These are phyloP conservation scores for Dendrostoma leiphaemia DNA, from an alignment of 2,329 filamentous ascomycete species.

Conservation along the genomic window DNA sequence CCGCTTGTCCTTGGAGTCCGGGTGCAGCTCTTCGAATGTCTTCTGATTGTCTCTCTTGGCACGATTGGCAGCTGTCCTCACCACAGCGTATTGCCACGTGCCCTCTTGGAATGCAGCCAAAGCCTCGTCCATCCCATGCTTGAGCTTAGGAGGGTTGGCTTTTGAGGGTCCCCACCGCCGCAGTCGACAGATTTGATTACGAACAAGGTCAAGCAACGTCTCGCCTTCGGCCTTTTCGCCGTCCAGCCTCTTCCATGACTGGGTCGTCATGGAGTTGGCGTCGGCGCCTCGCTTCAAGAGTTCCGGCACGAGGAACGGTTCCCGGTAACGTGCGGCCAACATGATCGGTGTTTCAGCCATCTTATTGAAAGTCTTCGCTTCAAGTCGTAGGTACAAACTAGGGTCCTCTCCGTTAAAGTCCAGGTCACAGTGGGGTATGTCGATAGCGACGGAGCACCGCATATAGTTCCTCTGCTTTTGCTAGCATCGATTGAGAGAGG, in stretches of 20 bases:
- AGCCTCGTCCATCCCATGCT: constrained; percentile 47
- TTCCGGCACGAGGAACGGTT: constrained; percentile 47
- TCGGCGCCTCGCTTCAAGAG: constrained; percentile 66
- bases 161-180: constrained; percentile 39
- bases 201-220: constrained; percentile 61
- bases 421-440: neutral
- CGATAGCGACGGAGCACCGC: too few relatives aligned
- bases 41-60: constrained; percentile 45
- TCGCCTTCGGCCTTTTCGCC: constrained; percentile 35
- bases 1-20: constrained; percentile 39
- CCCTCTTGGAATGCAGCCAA: constrained; percentile 48
- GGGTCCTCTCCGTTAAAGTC: neutral
- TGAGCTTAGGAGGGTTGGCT: constrained; percentile 25
- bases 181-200: constrained; percentile 48
- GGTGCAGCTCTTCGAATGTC: constrained; percentile 63
- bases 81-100: constrained; percentile 60
- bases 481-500: too few relatives aligned
- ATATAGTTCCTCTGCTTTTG: neutral
- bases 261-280: constrained; percentile 55
- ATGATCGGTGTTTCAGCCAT: constrained; percentile 64
- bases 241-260: constrained; percentile 29
- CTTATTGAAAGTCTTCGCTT: constrained; percentile 47
- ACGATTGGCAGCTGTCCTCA: constrained; percentile 35
- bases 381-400: constrained; percentile 36
- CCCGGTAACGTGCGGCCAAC: constrained; percentile 52